Evolutionary conservation across 495 filamentous ascomycete species (phyloP), one percentile per base, ranked within the genome.

Genomic region (Lepidopterella palustris): DNA sequence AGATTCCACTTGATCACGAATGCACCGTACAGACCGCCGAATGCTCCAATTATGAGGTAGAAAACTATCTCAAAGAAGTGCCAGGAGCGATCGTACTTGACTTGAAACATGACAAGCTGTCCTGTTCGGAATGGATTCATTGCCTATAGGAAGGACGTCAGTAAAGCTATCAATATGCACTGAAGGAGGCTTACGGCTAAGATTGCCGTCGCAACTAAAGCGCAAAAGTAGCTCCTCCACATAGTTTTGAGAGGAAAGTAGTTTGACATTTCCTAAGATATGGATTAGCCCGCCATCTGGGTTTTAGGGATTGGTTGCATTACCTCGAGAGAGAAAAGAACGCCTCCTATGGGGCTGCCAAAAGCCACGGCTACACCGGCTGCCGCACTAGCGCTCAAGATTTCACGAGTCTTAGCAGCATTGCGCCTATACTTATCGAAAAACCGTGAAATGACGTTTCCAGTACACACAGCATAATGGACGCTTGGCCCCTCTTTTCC

Each of bases 1-100:
- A 98, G 77, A 70, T 98, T 97, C 93, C 93, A 98, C 69, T 97
- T 97, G 70, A 97, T 98, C 20, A 98, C 92, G 63, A 98, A 90
- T 24, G 95, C 93, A 51, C 93, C 93, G 63, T 98, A 98, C 1
- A 98, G 76, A 9, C 93, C 95, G 40, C 93, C 93, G 69, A 97
- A 98, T 20, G 96, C 79, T 21, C 93, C 93, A 47, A 98, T 80
- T 45, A 95, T 80, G 53, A 95, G 83, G 70, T 93, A 98, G 70
- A 97, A 97, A 15, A 96, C 75, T 0, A 95, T 77, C 71, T 98
- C 93, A 64, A 98, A 98, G 68, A 96, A 96, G 72, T 98, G 93
- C 93, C 93, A 98, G 3, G 85, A 85, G 20, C 95, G 87, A 73
- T 98, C 95, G 70, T 98, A 98, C 65, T 82, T 82, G 65, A 98